Base-by-base conservation (phyloP, 1,284 basidiomycete genomes). In the Pholiota adiposa region DNA sequence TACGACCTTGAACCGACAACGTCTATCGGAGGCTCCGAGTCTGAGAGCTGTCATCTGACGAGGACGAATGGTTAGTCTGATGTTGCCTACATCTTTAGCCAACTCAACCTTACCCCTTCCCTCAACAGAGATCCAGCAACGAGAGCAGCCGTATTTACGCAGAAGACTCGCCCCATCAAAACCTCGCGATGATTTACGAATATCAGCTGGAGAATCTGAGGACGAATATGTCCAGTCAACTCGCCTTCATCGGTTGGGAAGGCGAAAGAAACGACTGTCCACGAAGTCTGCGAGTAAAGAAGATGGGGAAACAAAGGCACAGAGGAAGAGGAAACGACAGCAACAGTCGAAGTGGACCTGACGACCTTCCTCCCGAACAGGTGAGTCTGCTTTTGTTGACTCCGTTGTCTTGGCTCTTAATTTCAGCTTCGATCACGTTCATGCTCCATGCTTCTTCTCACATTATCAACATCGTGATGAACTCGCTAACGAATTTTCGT, bases 11-110 rank as follows among this genome's bases (percentile, higher is more conserved):
- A 83, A 61, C n/a, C 83, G 84, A 64, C 83, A 89, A 73, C n/a
- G 86, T 93, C 67, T 92, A n/a, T 92, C 66, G 90, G 85, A 63
- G 88, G 90, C 38, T 87, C 85, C 25, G 89, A 90, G 67, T 93
- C 90, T n/a, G n/a, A 1, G 92, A 93, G 65, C 82, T 92, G 14
- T 88, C 86, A 0, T 85, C 84, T 2, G 88, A 90, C 62, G 89
- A 90, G 58, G 88, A 90, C 43, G 86, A n/a, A 87, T 73, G 72
- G 76, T 78, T 46, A 36, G 71, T 64, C 14, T 40, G 34, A 25
- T 19, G 46, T 48, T 40, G 21, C 40, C 16, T 19, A 6, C 3
- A 3, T 50, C 9, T 16, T 21, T 36, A 19, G 25, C n/a, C n/a
- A n/a, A n/a, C 36, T 56, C 48, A 50, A 19, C 14, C 4, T 34